These are phyloP conservation scores for Fusarium transvaalense DNA, from an alignment of 2,329 filamentous ascomycete species.

Conservation along the genomic window DNA sequence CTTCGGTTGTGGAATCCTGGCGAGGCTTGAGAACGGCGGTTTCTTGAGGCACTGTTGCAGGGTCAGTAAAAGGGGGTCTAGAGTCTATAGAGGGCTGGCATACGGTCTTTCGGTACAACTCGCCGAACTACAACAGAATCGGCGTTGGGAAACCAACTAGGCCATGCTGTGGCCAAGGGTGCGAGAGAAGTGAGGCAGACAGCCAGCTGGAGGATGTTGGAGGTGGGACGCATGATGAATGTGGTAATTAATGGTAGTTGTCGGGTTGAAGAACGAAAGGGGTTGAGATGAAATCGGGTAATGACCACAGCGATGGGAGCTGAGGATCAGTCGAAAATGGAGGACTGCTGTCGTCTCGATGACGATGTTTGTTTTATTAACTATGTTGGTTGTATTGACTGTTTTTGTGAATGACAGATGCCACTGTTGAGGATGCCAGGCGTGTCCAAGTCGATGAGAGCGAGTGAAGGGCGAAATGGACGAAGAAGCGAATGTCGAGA, in stretches of 20 bases:
- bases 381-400: conserved; percentile 12
- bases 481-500: conserved; percentile 33
- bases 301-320: not conserved
- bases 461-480: conserved; percentile 13
- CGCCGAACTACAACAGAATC: conserved; percentile 61
- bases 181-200: conserved; percentile 65
- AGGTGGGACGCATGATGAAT: conserved; percentile 63
- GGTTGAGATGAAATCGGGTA: conserved; percentile 1
- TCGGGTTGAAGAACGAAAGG: conserved; percentile 7
- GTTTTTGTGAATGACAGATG: conserved; percentile 1
- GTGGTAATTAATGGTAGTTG: conserved; percentile 2
- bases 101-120: conserved; percentile 29
- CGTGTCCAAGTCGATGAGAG: conserved; percentile 18
- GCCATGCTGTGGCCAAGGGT: conserved; percentile 67
- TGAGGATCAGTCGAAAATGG: not conserved
- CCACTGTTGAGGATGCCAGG: conserved; percentile 21
- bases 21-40: conserved; percentile 28
- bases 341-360: not conserved
- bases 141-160: conserved; percentile 65
- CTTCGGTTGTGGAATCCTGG: conserved; percentile 21
- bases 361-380: not conserved
- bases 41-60: conserved; percentile 31
- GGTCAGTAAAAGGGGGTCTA: conserved; percentile 18
- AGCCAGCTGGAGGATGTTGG: conserved; percentile 61
- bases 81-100: not conserved